Conservation (phyloP, 371 early-diverging fungal species). For the Mucor piriformis region DNA sequence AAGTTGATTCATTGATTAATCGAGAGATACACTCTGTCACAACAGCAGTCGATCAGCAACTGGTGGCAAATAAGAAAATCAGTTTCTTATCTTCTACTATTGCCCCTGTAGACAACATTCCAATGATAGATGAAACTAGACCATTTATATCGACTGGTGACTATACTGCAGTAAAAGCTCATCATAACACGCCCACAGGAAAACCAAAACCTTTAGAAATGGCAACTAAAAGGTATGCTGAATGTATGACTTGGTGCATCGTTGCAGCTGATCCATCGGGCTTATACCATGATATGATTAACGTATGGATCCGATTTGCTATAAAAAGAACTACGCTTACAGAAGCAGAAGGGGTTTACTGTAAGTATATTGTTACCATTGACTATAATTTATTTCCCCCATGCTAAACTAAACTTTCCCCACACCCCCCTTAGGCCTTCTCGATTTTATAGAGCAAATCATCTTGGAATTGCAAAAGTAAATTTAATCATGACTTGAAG, state of each 20-base stretch:
- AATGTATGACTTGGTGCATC: conserved; percentile 53
- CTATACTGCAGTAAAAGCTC: conserved; percentile 13
- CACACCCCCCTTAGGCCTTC: conserved; percentile 35
- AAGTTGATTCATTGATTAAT: conserved; percentile 53
- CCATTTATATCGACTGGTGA: conserved; percentile 13
- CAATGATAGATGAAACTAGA: conserved; percentile 5
- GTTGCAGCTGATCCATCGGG: conserved; percentile 29
- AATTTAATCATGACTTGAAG: not conserved
- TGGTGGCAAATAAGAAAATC: not conserved
- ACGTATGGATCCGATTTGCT: conserved; percentile 57
- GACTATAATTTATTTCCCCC: not conserved
- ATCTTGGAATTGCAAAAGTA: conserved; percentile 48
- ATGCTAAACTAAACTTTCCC: too few species aligned
- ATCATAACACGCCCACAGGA: conserved; percentile 21
- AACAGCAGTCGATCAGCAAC: conserved; percentile 19
- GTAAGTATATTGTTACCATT: conserved; percentile 29
- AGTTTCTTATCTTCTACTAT: conserved; percentile 20
- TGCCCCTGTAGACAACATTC: conserved; percentile 21
- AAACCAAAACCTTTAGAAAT: conserved; percentile 58
- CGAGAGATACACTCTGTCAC: conserved; percentile 57
- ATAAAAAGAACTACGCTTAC: conserved; percentile 52
- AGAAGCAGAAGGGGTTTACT: conserved; percentile 57
- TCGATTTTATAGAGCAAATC: conserved; percentile 55
- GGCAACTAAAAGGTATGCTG: conserved; percentile 56
- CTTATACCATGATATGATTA: conserved; percentile 57